Evolutionary conservation across 2,329 filamentous ascomycete species (phyloP).

Genomic region (Penicillium hordei): DNA sequence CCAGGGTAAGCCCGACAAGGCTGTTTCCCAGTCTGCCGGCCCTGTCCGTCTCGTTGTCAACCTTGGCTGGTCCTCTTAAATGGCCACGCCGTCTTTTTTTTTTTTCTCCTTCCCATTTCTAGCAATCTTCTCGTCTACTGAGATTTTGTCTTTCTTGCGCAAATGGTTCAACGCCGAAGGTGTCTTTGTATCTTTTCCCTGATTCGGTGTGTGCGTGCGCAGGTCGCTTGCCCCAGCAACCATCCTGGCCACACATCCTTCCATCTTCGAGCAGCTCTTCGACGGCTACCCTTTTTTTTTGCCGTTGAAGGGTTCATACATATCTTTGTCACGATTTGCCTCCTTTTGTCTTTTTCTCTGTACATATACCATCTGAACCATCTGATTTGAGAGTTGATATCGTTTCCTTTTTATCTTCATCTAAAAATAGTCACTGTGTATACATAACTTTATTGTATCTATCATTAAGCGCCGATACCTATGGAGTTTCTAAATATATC

Average conservation of each 20-base stretch:
- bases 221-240: slow-evolving; percentile 7
- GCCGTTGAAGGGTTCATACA: slow-evolving; percentile 13
- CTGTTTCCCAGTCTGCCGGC: slow-evolving; percentile 27
- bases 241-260: slow-evolving; percentile 8
- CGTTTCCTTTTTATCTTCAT: slow-evolving; percentile 7
- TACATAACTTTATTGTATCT: background rate
- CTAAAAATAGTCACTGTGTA: background rate
- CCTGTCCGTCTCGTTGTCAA: slow-evolving; percentile 34
- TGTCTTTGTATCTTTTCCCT: slow-evolving; percentile 5
- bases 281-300: slow-evolving; percentile 6
- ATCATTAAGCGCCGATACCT: background rate
- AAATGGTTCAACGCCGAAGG: slow-evolving; percentile 15
- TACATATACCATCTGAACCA: slow-evolving; percentile 30
- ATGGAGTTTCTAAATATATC: background rate
- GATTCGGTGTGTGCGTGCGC: slow-evolving; percentile 13
- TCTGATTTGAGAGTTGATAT: slow-evolving; percentile 21
- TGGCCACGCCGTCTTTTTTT: background rate
- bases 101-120: slow-evolving; percentile 8
- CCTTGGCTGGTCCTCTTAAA: slow-evolving; percentile 31
- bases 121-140: slow-evolving; percentile 7
- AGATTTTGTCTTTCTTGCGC: slow-evolving; percentile 18
- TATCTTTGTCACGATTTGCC: slow-evolving; percentile 20
- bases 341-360: slow-evolving; percentile 21
- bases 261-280: slow-evolving; percentile 9
- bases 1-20: slow-evolving; percentile 31